These are phyloP conservation scores for Amborella trichopoda DNA, from an alignment of 164 flowering plant species.

Conservation along the genomic window DNA sequence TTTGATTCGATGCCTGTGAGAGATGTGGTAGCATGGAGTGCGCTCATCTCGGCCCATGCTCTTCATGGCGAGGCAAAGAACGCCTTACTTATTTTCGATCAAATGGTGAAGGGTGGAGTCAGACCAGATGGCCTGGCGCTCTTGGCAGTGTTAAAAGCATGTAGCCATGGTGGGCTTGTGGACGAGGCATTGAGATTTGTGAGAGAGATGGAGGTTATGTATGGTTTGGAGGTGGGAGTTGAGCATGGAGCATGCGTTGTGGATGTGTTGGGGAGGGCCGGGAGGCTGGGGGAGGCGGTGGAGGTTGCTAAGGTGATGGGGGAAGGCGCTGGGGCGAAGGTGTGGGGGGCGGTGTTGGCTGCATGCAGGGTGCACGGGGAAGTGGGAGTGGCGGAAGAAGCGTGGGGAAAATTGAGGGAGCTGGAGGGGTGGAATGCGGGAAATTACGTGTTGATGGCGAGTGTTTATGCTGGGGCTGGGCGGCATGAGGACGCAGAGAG, in stretches of 20 bases:
- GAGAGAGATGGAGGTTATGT: conserved; percentile 21
- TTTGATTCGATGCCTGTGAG: conserved; percentile 30
- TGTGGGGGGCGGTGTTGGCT: conserved; percentile 75
- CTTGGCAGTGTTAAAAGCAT: conserved; percentile 59
- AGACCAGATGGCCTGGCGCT: conserved; percentile 54
- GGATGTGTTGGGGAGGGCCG: conserved; percentile 61
- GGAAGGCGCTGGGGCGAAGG: conserved; percentile 43
- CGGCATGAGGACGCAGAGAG: conserved; percentile 48
- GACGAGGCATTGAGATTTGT: conserved; percentile 48
- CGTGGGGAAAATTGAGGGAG: conserved; percentile 46
- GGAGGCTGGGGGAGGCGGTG: conserved; percentile 54
- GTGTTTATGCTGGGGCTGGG: conserved; percentile 40
- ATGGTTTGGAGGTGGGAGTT: conserved; percentile 31
- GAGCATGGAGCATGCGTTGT: conserved; percentile 60
- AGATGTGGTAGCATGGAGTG: conserved; percentile 73
- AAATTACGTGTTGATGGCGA: conserved; percentile 46
- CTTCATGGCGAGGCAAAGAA: conserved; percentile 46
- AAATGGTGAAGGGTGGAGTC: conserved; percentile 42
- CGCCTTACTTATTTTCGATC: conserved; percentile 27
- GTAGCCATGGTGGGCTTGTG: conserved; percentile 64
- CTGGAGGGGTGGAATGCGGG: conserved; percentile 63
- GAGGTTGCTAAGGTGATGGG: conserved; percentile 46
- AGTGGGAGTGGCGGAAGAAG: conserved; percentile 52
- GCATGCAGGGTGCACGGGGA: conserved; percentile 62
- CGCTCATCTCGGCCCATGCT: conserved; percentile 55